A percentile compares a stretch with the other conserved stretches of the same genome.
phyloP scores from a whole-genome alignment of 1,284 basidiomycete species.

The Ganoderma sp. region DNA sequence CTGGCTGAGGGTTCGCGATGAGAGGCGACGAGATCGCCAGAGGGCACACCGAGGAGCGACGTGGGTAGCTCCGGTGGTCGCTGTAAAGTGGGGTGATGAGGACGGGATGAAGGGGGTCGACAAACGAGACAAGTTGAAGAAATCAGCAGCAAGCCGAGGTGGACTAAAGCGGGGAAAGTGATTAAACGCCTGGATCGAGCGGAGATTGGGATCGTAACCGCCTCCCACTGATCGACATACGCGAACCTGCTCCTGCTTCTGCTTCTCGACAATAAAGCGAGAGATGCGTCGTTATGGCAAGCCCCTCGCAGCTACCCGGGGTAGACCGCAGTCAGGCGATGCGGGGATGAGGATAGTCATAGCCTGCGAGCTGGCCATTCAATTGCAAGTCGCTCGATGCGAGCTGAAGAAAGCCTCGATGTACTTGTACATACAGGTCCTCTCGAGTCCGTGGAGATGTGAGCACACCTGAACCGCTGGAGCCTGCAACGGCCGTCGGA shows the following conservation, averaged over 20 bases:
- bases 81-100: not conserved
- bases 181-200: not conserved
- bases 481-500: not conserved
- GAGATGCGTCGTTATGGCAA: not conserved
- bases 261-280: not conserved
- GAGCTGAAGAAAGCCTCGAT: no score
- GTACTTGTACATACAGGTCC: no score
- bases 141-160: not conserved
- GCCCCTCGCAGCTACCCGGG: not conserved
- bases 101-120: not conserved
- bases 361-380: not conserved
- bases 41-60: not conserved
- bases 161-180: not conserved
- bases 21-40: not conserved
- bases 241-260: not conserved
- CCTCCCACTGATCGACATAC: not conserved
- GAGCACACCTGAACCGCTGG: no score
- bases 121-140: not conserved
- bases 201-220: constrained; percentile 4
- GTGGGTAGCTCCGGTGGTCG: not conserved
- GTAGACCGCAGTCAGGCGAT: not conserved
- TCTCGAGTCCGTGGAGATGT: no score
- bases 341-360: not conserved
- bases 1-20: not conserved
- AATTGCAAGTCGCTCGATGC: no score